Conservation (phyloP, 495 filamentous ascomycete genomes). For the Symbiotaphrina buchneri region DNA sequence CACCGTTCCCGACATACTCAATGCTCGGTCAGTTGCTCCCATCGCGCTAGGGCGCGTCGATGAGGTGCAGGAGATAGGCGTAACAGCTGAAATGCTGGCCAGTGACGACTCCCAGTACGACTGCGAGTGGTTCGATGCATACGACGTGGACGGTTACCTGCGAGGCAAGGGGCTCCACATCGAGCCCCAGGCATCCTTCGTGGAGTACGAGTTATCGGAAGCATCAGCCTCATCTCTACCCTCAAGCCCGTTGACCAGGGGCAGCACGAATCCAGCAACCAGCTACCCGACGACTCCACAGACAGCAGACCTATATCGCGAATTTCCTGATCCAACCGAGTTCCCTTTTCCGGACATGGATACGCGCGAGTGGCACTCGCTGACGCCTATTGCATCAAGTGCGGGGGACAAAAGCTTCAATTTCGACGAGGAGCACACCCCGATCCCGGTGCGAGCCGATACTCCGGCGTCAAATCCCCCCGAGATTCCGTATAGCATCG, state of each 20-base stretch:
- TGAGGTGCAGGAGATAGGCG: slow-evolving; percentile 13
- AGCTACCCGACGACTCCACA: slow-evolving; percentile 1
- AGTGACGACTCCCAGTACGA: slow-evolving; percentile 14
- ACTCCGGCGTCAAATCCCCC: background rate
- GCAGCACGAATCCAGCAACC: background rate
- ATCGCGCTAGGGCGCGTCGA: slow-evolving; percentile 8
- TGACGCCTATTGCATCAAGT: background rate
- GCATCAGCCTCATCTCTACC: slow-evolving; percentile 5
- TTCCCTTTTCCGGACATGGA: background rate
- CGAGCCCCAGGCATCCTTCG: slow-evolving; percentile 24
- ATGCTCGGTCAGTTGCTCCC: slow-evolving; percentile 11
- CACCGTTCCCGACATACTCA: no score
- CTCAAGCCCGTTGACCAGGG: slow-evolving; percentile 1
- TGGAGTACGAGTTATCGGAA: slow-evolving; percentile 21
- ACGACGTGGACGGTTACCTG: slow-evolving; percentile 52
- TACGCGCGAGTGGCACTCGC: background rate
- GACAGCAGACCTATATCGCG: no score
- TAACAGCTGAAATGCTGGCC: slow-evolving; percentile 1
- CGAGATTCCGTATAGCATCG: no score
- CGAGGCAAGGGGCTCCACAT: slow-evolving; percentile 31
- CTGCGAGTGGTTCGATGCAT: slow-evolving; percentile 52
- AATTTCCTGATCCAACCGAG: background rate
- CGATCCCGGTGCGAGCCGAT: background rate
- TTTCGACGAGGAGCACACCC: background rate
- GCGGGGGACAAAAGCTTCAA: background rate